Conservation (phyloP, 106 monocot genomes). For the Alisma plantagoaquatica region DNA sequence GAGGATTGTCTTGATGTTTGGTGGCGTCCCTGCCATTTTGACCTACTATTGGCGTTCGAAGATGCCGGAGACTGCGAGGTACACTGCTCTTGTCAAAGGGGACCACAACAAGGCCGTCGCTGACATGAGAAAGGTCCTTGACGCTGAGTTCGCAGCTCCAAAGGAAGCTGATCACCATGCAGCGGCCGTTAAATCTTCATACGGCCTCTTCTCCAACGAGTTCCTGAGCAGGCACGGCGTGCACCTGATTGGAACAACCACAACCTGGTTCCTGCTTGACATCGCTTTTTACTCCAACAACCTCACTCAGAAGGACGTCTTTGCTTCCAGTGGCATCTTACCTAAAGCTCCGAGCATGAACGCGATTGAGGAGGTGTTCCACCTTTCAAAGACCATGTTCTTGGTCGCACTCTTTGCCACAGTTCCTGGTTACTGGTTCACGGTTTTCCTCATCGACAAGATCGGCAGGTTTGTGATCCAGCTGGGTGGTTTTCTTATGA, state of each 20-base stretch:
- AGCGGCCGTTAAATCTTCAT: neutral
- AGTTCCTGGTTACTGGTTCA: slow-evolving; percentile 48
- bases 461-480: slow-evolving; percentile 18
- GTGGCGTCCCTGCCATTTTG: slow-evolving; percentile 9
- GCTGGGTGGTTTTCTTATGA: slow-evolving; percentile 46
- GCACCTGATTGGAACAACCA: slow-evolving; percentile 37
- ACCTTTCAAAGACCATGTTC: slow-evolving; percentile 25
- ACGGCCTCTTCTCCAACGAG: slow-evolving; percentile 14
- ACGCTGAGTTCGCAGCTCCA: slow-evolving; percentile 17
- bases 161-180: slow-evolving; percentile 21
- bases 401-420: slow-evolving; percentile 27
- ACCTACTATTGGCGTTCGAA: no score
- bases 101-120: slow-evolving; percentile 34
- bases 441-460: slow-evolving; percentile 27
- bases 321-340: slow-evolving; percentile 11
- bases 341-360: slow-evolving; percentile 11
- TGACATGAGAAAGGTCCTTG: slow-evolving; percentile 36
- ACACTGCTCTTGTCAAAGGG: slow-evolving; percentile 33
- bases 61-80: no score
- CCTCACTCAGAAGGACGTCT: slow-evolving; percentile 36
- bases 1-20: slow-evolving; percentile 27
- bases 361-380: slow-evolving; percentile 21
- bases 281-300: slow-evolving; percentile 45
- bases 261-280: no score
- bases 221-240: slow-evolving; percentile 26